Evolutionary conservation across 306 rosid genomes (phyloP).

Genomic region (Cucumis sativus): DNA sequence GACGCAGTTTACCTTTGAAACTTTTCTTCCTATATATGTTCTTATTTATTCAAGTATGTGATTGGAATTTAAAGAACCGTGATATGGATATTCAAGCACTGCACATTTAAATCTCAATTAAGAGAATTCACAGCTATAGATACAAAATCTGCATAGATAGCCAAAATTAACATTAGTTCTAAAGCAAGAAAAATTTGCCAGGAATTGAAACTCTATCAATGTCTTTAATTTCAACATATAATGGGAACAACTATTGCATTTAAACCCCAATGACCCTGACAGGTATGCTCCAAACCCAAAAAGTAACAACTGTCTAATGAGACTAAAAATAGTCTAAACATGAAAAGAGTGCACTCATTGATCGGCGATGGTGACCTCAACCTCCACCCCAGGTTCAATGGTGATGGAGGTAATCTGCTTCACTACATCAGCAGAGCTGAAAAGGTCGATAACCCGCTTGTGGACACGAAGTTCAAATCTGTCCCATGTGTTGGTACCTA

Average conservation of each 20-base stretch:
- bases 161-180: neutral
- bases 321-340: neutral
- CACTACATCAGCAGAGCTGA: slow-evolving; percentile 87
- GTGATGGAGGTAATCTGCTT: slow-evolving; percentile 93
- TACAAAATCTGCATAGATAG: neutral
- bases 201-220: neutral
- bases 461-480: slow-evolving; percentile 89
- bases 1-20: too few species aligned
- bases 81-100: neutral
- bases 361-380: slow-evolving; percentile 89
- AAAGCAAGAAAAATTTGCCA: neutral
- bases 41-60: neutral
- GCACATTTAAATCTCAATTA: neutral
- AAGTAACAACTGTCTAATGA: neutral
- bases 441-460: slow-evolving; percentile 81
- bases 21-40: neutral
- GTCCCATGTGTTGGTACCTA: slow-evolving; percentile 92
- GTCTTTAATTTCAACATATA: neutral
- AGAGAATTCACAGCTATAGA: neutral
- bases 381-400: slow-evolving; percentile 91
- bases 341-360: neutral
- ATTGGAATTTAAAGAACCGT: neutral
- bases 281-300: neutral
- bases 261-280: neutral
- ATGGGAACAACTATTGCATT: neutral